Conservation (phyloP, 1,284 basidiomycete species). For the Entoloma clypeatum region DNA sequence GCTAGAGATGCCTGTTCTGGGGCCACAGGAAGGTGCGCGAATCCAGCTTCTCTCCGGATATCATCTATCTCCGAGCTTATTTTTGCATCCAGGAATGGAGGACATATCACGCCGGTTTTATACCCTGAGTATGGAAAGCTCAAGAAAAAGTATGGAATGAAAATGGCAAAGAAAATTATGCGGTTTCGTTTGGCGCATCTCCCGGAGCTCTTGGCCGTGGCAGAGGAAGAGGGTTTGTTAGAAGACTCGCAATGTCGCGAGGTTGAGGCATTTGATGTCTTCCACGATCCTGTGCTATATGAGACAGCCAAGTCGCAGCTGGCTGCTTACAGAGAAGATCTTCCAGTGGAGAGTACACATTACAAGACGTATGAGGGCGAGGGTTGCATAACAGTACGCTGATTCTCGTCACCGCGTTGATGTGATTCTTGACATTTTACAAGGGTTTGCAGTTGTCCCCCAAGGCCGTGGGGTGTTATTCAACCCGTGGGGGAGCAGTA, state of each 20-base stretch:
- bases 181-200: constrained; percentile 59
- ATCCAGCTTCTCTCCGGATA: background rate
- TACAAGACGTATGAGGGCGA: constrained; percentile 36
- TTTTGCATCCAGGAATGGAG: constrained; percentile 55
- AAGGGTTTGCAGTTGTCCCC: constrained; percentile 44
- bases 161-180: constrained; percentile 51
- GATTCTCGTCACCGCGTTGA: background rate
- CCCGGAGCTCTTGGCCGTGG: constrained; percentile 41
- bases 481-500: constrained; percentile 47
- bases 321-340: constrained; percentile 38
- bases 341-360: constrained; percentile 39
- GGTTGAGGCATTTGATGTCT: constrained; percentile 50
- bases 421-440: background rate
- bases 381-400: constrained; percentile 32
- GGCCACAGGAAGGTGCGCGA: constrained; percentile 58
- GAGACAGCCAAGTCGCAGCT: constrained; percentile 38
- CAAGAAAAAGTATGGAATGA: constrained; percentile 42
- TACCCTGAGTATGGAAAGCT: constrained; percentile 58
- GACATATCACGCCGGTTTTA: constrained; percentile 61
- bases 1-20: constrained; percentile 68
- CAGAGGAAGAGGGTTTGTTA: constrained; percentile 44
- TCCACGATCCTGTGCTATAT: constrained; percentile 37
- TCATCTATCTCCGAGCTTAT: background rate
- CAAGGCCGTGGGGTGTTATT: constrained; percentile 43
- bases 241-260: constrained; percentile 43